Conservation (phyloP, 768 basidiomycete genomes). For the Asterophora lycoperdoides region DNA sequence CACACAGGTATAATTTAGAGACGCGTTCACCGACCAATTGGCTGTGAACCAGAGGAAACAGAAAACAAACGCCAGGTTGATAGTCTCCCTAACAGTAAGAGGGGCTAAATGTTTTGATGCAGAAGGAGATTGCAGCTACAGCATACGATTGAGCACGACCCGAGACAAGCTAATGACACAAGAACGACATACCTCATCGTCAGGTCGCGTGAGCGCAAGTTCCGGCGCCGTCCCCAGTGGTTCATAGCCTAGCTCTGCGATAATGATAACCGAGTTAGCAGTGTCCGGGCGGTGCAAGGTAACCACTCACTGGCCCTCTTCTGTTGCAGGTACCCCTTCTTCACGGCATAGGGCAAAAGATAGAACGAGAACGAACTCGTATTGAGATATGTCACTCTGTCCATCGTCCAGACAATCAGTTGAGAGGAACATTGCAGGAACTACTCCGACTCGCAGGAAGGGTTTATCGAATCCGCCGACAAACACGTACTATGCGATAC, state of each 20-base stretch:
- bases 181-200: conserved; percentile 8
- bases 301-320: neutral
- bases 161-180: neutral
- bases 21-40: conserved; percentile 86
- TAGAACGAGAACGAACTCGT: conserved; percentile 87
- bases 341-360: conserved; percentile 49
- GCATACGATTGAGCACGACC: neutral
- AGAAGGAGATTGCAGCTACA: neutral
- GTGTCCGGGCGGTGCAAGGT: neutral
- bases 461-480: conserved; percentile 79
- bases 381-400: conserved; percentile 83
- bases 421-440: neutral
- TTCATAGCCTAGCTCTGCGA: conserved; percentile 20
- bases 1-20: conserved; percentile 87
- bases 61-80: conserved; percentile 72
- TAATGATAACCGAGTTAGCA: neutral
- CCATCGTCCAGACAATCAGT: conserved; percentile 23
- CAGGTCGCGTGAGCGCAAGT: neutral
- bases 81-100: conserved; percentile 67
- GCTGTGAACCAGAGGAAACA: conserved; percentile 92
- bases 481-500: conserved; percentile 39
- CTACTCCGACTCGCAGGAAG: conserved; percentile 56
- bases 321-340: conserved; percentile 9
- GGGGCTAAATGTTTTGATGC: conserved; percentile 24
- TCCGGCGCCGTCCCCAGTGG: conserved; percentile 21